Conservation (phyloP, 2,329 filamentous ascomycete genomes). For the Alternaria tenuissima region DNA sequence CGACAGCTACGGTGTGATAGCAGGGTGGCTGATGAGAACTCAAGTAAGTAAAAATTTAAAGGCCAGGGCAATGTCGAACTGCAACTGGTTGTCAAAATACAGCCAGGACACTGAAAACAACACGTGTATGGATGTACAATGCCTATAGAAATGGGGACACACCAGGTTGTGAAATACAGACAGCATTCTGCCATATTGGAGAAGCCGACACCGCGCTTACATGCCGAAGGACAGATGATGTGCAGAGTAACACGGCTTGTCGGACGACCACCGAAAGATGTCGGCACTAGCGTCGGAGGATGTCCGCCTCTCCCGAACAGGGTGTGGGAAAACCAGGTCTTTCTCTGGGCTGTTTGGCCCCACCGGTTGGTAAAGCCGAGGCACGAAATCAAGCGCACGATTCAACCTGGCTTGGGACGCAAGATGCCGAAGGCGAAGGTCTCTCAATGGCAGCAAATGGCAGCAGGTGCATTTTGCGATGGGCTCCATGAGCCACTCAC, state of each 20-base stretch:
- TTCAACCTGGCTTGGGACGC: too few relatives aligned
- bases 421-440: too few relatives aligned
- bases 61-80: not conserved
- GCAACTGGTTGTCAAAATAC: not conserved
- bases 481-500: too few relatives aligned
- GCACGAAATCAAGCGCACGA: too few relatives aligned
- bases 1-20: not conserved
- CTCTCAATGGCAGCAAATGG: too few relatives aligned
- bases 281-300: too few relatives aligned
- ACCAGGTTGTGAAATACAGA: not conserved
- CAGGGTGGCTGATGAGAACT: not conserved
- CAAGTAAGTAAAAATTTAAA: not conserved
- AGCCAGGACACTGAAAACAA: not conserved
- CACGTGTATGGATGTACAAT: not conserved
- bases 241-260: not conserved
- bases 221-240: not conserved
- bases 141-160: not conserved
- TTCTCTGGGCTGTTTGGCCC: too few relatives aligned
- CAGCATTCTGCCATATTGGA: not conserved
- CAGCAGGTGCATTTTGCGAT: too few relatives aligned
- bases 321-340: too few relatives aligned
- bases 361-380: too few relatives aligned
- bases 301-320: too few relatives aligned
- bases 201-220: not conserved
- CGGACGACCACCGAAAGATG: not conserved